Evolutionary conservation across 805 yeast genomes (phyloP).

Genomic region (Wickerhamiella dianesei): DNA sequence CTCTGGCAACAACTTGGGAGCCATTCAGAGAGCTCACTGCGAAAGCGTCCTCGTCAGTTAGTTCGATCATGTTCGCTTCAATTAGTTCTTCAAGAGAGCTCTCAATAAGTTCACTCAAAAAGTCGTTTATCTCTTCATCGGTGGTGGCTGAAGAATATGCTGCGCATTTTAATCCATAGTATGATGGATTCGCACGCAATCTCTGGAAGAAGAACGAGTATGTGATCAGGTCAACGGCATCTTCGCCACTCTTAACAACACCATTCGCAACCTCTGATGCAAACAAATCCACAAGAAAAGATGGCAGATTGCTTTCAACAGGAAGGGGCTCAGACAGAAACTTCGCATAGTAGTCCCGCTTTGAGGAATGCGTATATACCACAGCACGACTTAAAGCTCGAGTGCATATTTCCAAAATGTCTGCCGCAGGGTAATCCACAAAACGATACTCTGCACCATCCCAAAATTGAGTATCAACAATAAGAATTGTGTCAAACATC

Average conservation of each 20-base stretch:
- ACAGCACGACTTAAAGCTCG: conserved; percentile 28
- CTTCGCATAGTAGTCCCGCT: conserved; percentile 50
- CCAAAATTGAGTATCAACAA: conserved; percentile 56
- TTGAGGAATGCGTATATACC: conserved; percentile 44
- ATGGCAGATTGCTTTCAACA: conserved; percentile 59
- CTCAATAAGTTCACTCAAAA: conserved; percentile 74
- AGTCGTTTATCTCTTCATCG: conserved; percentile 62
- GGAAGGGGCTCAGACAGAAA: conserved; percentile 68
- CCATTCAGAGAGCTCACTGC: conserved; percentile 47
- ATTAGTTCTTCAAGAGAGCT: conserved; percentile 47
- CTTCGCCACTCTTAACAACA: conserved; percentile 55
- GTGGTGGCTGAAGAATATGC: conserved; percentile 31
- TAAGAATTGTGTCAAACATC: conserved; percentile 31
- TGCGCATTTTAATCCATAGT: conserved; percentile 40
- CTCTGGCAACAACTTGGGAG: conserved; percentile 62
- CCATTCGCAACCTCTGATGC: conserved; percentile 59
- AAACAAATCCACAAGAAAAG: conserved; percentile 50
- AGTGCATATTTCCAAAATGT: conserved; percentile 26
- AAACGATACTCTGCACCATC: conserved; percentile 65
- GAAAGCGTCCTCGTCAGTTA: conserved; percentile 26
- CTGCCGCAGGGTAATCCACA: conserved; percentile 53
- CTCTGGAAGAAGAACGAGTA: conserved; percentile 73
- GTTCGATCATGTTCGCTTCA: conserved; percentile 45
- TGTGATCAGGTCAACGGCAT: conserved; percentile 83
- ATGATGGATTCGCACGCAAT: conserved; percentile 71